Evolutionary conservation across 805 yeast genomes (phyloP).

Genomic region (Candida caryicola): DNA sequence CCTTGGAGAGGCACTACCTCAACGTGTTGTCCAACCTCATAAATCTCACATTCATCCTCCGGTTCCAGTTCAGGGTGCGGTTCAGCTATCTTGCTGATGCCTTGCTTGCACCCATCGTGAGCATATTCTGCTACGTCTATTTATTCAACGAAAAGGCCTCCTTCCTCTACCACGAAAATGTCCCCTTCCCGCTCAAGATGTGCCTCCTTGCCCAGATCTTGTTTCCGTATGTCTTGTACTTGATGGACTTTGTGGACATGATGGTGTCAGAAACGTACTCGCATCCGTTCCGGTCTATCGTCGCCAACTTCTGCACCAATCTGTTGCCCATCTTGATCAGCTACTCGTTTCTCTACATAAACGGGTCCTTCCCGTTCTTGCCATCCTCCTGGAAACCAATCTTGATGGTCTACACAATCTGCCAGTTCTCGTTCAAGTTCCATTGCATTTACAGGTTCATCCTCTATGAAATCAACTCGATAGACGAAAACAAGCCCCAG

Average conservation of each 20-base stretch:
- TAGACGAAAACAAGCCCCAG: constrained; percentile 8
- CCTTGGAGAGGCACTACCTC: constrained; percentile 4
- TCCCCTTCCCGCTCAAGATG: constrained; percentile 11
- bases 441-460: constrained; percentile 33
- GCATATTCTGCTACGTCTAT: constrained; percentile 10
- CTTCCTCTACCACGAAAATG: constrained; percentile 7
- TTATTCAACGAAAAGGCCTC: constrained; percentile 8
- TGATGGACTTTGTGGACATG: constrained; percentile 12
- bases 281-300: neutral
- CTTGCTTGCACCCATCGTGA: constrained; percentile 11
- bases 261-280: neutral
- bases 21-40: constrained; percentile 26
- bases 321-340: constrained; percentile 34
- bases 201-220: constrained; percentile 17
- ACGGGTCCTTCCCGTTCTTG: constrained; percentile 18
- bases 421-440: constrained; percentile 29
- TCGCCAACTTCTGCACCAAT: constrained; percentile 10
- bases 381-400: neutral
- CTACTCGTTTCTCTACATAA: constrained; percentile 31
- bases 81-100: constrained; percentile 17
- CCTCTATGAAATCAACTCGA: constrained; percentile 25
- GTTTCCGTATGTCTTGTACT: constrained; percentile 20
- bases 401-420: constrained; percentile 16
- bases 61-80: constrained; percentile 19
- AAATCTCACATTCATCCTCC: constrained; percentile 26